These are phyloP conservation scores for Phytophthora lateralis DNA, from an alignment of 352 stramenopile genomes.

Conservation along the genomic window DNA sequence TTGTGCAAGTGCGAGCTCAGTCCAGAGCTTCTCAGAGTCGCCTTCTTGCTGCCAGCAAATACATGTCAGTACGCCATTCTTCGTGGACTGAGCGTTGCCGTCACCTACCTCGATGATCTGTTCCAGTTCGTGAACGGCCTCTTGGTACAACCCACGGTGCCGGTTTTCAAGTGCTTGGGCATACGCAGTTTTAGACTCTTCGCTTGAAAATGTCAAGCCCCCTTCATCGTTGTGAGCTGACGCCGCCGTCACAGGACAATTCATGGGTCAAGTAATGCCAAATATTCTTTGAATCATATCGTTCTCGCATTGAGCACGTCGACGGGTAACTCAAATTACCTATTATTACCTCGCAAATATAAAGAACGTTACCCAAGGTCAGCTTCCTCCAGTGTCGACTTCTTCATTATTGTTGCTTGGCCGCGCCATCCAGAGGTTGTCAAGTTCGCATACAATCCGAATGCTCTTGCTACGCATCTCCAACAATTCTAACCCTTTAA, in stretches of 20 bases:
- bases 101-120: slow-evolving; percentile 50
- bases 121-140: slow-evolving; percentile 47
- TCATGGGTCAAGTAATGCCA: slow-evolving; percentile 9
- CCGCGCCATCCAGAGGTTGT: slow-evolving; percentile 46
- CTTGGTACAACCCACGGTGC: slow-evolving; percentile 43
- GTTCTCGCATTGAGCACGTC: background rate
- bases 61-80: slow-evolving; percentile 2
- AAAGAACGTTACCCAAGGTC: slow-evolving; percentile 1
- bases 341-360: slow-evolving; percentile 21
- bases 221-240: slow-evolving; percentile 5
- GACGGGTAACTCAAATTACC: background rate
- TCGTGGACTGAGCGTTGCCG: background rate
- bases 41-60: slow-evolving; percentile 45
- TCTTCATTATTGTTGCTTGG: slow-evolving; percentile 6
- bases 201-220: slow-evolving; percentile 22
- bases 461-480: slow-evolving; percentile 45
- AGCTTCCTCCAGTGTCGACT: background rate
- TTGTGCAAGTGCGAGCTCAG: slow-evolving; percentile 61
- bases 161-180: slow-evolving; percentile 41
- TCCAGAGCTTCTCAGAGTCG: slow-evolving; percentile 63
- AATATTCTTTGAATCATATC: slow-evolving; percentile 7
- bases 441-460: slow-evolving; percentile 51
- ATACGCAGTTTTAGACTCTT: slow-evolving; percentile 36
- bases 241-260: slow-evolving; percentile 3
- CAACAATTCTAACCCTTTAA: slow-evolving; percentile 48